Evolutionary conservation across 768 basidiomycete species (phyloP), one percentile per base, ranked within the genome.

Genomic region (Astraeus odoratus): DNA sequence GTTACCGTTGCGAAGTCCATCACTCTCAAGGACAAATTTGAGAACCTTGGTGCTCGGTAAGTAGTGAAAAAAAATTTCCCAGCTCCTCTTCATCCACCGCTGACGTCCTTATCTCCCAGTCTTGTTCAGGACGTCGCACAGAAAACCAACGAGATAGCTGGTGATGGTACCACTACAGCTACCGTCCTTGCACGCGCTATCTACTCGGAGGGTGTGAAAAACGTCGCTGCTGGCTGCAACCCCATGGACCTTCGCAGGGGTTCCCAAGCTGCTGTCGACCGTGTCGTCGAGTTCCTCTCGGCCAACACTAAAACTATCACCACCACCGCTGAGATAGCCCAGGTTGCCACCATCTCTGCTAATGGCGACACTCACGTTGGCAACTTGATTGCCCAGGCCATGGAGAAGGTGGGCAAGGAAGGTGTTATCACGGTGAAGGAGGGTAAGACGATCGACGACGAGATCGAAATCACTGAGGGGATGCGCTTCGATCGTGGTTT

Each of bases 371-470:
- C 67, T 1, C 93, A 97, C 61, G 76, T 99, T 51, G 94, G 95
- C 36, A 83, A 83, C 62, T 78, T 99, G 59, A 98, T 97, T 65
- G 94, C 95, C 5, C 90, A 91, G 61, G 95, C 95, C 1, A 99
- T 97, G 95, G 95, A 98, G 71, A 96, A 96, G 67, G 95, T 98
- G 49, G 95, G 95, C 63, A 96, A 95, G 74, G 95, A 99, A 70
- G 95, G 95, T 65, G 95, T 98, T 60, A 98, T 99, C 74, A 98
- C 95, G 40, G 94, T 99, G 66, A 99, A 98, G 75, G 95, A 99
- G 67, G 95, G 95, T 35, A 83, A 86, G 56, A 98, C 95, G 5
- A 96, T 94, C 53, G 93, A 97, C 57, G 95, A 99, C 61, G 93
- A 96, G 69, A 97, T 97, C 62, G 95, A 99, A 66, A 93, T 99